Base-by-base conservation (phyloP, 1,284 basidiomycete genomes). In the Boletus smithii region DNA sequence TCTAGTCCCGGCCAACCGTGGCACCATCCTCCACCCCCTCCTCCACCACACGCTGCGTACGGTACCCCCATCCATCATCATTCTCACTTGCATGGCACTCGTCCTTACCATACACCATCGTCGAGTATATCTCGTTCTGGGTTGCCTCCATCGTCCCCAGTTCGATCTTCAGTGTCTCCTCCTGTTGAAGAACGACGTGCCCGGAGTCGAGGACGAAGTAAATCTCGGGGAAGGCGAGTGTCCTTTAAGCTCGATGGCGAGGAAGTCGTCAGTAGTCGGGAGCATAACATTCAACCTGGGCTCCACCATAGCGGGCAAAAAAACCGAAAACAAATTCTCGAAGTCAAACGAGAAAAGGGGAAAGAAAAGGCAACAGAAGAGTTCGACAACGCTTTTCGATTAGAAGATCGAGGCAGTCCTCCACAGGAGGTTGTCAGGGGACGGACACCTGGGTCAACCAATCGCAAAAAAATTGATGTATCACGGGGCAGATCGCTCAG, bases 381-480 rank as follows among this genome's bases (percentile, higher is more conserved):
- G 26, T 37, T 35, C 0, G 29, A 38, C 32, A 16, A 41, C 13
- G 18, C 47, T 36, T 26, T 38, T 30, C 55, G 49, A 32, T 48
- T 44, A 43, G 57, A 54, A 26, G 51, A 59, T 32, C 50, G 37
- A 43, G 42, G n/a, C 13, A 43, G 42, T 31, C 51, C 58, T 36
- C 45, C 44, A 17, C 43, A 23, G 20, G 49, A 53, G 22, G 30
- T 44, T 42, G 2, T 33, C 9, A 63, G 58, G 49, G 63, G 60
- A 45, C 60, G 53, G 42, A 63, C 65, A 11, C 62, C 62, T 30
- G 62, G 55, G 16, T 62, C 61, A 37, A 57, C 63, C 8, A 31
- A n/a, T 33, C 49, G 47, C 32, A 44, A 50, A 45, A 61, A 44
- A 59, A 30, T 7, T 3, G 52, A 56, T 29, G 42, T 39, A 42